phyloP scores from a whole-genome alignment of 169 alveolate genomes.

The Eimeria zaria region DNA sequence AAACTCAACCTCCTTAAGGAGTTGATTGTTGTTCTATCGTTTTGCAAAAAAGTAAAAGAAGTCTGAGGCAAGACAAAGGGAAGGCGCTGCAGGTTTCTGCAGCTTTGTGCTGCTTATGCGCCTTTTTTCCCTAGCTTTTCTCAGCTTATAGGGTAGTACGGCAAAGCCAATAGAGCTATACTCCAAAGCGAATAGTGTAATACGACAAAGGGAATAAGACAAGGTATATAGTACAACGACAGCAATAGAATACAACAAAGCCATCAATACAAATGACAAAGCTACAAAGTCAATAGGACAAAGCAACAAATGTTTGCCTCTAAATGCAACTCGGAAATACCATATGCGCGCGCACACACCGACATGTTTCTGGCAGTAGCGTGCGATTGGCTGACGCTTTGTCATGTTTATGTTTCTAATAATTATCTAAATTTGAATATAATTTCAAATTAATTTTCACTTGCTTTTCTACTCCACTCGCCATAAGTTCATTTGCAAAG shows the following conservation, averaged over 20 bases:
- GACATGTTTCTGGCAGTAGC: neutral
- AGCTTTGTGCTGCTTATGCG: neutral
- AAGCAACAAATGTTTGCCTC: neutral
- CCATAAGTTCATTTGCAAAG: neutral
- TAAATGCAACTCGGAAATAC: neutral
- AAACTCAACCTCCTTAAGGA: neutral
- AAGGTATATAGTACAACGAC: too few species aligned
- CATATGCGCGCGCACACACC: neutral
- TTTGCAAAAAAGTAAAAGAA: neutral
- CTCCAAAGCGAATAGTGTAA: too few species aligned
- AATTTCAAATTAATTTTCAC: neutral
- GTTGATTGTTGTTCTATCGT: neutral
- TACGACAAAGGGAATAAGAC: too few species aligned
- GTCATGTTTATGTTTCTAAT: neutral
- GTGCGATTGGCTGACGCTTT: neutral
- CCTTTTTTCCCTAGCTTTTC: too few species aligned
- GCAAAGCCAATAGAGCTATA: too few species aligned
- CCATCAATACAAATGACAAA: too few species aligned
- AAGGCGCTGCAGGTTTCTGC: neutral
- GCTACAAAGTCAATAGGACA: neutral
- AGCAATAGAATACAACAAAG: too few species aligned
- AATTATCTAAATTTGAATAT: neutral
- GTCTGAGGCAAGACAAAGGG: neutral
- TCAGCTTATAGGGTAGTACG: too few species aligned
- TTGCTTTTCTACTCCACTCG: neutral